phyloP scores from a whole-genome alignment of 1,284 basidiomycete species.

The Malassezia yamatoensis region DNA sequence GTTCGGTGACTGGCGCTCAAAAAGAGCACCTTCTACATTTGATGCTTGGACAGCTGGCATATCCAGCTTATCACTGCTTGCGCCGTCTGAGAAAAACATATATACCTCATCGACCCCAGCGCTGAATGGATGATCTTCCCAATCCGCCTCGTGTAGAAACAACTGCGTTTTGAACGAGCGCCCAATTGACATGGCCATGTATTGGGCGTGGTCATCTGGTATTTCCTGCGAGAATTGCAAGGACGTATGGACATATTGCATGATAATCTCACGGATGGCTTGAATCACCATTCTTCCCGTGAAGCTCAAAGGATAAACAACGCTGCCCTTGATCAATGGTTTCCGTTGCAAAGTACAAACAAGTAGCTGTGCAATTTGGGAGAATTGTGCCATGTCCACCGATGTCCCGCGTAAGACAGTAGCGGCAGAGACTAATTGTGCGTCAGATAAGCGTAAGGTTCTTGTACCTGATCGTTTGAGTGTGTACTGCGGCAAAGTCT shows the following conservation, averaged over 20 bases:
- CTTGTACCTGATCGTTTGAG: not conserved
- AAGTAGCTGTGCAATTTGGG: constrained; percentile 75
- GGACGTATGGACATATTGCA: constrained; percentile 18
- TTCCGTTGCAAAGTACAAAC: constrained; percentile 73
- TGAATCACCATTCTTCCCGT: constrained; percentile 41
- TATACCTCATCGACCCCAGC: constrained; percentile 92
- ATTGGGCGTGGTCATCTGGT: constrained; percentile 50
- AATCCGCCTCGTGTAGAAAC: constrained; percentile 95
- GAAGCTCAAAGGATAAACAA: constrained; percentile 42
- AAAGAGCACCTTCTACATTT: constrained; percentile 7
- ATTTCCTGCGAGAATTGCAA: constrained; percentile 6
- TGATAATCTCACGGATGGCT: constrained; percentile 28
- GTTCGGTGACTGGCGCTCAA: not conserved
- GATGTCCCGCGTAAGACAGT: not conserved
- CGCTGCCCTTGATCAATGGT: constrained; percentile 58
- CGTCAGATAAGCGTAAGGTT: not conserved
- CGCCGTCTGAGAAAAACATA: constrained; percentile 75
- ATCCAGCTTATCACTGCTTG: constrained; percentile 17
- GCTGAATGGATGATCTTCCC: constrained; percentile 70
- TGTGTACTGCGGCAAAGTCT: not conserved
- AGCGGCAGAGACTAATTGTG: not conserved
- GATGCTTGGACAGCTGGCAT: not conserved
- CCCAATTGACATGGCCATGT: constrained; percentile 73
- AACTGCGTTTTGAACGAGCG: constrained; percentile 79
- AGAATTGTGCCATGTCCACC: constrained; percentile 74